Evolutionary conservation across 2,329 filamentous ascomycete species (phyloP), one percentile per base, ranked within the genome.

Genomic region (Pseudohalonectria lignicola): DNA sequence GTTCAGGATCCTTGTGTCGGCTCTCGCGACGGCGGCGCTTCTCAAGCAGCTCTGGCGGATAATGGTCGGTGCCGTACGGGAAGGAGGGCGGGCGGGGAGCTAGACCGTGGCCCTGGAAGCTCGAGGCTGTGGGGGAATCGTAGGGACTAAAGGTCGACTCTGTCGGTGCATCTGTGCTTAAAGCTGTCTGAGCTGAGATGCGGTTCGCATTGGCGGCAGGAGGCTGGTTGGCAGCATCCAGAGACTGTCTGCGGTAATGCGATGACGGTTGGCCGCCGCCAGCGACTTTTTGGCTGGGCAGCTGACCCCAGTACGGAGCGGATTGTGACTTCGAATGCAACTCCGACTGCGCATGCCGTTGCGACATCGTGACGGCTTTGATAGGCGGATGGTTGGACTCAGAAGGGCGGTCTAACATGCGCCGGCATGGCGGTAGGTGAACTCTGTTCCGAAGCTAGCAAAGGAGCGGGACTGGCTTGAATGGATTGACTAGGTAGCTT

Each of bases 11-110:
- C 41, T 62, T 61, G 43, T 62, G 59, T 41, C 56, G 61, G 46
- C 56, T 63, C 34, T 60, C 56, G 39, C 63, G 61, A 43, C 61
- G 58, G 42, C 59, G 55, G 39, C 63, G 59, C 48, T 57, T 67
- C 42, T 67, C 65, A 31, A 55, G 37, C 34, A 60, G 57, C 37
- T 70, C 64, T 38, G 59, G 59, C 34, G 63, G 57, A 36, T 66
- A 61, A 38, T 60, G 53, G 43, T 57, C 50, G 40, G 61, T 53
- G 43, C 54, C 60, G 54, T 69, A 70, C 40, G 69, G 65, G 40
- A 72, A 64, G 2, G 74, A 76, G n/a, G 71, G 62, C 29, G 76
- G 75, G 41, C 74, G 67, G 37, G 75, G 74, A 47, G 74, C 68
- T 43, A 78, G 62, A 19, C 72, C 74, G 46, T 67, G 60, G 39